phyloP scores from a whole-genome alignment of 495 filamentous ascomycete genomes.

The Xylaria grammica region DNA sequence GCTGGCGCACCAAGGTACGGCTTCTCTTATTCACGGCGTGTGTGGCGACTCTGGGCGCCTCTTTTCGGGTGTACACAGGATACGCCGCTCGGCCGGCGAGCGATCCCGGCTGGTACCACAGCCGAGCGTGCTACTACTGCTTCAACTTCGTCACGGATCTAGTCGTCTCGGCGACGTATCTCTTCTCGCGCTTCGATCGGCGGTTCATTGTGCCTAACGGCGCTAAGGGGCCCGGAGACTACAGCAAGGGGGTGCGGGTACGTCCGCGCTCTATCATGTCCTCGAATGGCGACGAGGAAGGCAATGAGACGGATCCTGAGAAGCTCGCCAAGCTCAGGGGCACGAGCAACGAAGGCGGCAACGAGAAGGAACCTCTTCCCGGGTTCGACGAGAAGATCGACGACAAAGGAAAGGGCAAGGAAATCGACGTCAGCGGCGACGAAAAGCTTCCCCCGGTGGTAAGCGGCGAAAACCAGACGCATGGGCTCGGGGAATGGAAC shows the following conservation, averaged over 20 bases:
- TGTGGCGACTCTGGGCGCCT: slow-evolving; percentile 72
- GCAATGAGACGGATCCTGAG: slow-evolving; percentile 14
- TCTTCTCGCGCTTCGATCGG: slow-evolving; percentile 69
- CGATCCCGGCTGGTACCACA: slow-evolving; percentile 70
- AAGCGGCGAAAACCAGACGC: slow-evolving; percentile 1
- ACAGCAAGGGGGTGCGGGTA: slow-evolving; percentile 27
- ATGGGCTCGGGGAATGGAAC: slow-evolving; percentile 1
- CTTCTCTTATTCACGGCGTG: slow-evolving; percentile 61
- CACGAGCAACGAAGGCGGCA: not conserved
- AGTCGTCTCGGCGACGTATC: slow-evolving; percentile 67
- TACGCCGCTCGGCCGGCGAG: slow-evolving; percentile 59
- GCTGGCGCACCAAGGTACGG: slow-evolving; percentile 66
- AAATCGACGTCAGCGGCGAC: not conserved
- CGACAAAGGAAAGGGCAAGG: slow-evolving; percentile 3
- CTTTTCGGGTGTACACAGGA: slow-evolving; percentile 65
- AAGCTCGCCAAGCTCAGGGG: not conserved
- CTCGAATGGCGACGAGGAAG: slow-evolving; percentile 15
- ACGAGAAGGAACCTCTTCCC: not conserved
- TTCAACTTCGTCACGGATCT: slow-evolving; percentile 80
- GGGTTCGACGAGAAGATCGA: slow-evolving; percentile 12
- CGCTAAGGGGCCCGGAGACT: slow-evolving; percentile 46
- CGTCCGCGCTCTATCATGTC: slow-evolving; percentile 19
- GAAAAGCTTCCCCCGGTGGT: no score
- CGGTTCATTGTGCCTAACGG: slow-evolving; percentile 73
- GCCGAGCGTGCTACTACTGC: slow-evolving; percentile 75